Evolutionary conservation across 768 basidiomycete genomes (phyloP), one percentile per base, ranked within the genome.

Genomic region (Tulasnella sp.): DNA sequence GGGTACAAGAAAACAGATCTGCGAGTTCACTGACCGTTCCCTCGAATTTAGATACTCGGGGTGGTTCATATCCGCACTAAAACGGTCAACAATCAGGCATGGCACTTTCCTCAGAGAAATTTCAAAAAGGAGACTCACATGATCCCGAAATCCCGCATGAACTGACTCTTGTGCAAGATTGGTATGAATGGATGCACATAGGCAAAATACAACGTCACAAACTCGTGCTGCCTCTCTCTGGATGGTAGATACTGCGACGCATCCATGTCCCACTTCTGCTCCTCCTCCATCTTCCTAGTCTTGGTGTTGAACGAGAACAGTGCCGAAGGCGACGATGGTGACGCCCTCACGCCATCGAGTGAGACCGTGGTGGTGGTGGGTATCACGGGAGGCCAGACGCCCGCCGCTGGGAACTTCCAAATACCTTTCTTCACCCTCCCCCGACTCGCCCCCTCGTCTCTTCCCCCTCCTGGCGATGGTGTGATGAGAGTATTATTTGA

Each of bases 351-450:
- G 15, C 34, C 34, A 21, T 25, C 21, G 49, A 12, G 1, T 17
- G 46, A 45, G 12, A 24, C 24, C 24, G 38, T 12, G 22, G 29
- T 46, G 43, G 4, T 66, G 64, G 2, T n/a, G 29, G 2, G 52
- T 29, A 34, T n/a, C n/a, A 63, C 84, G 79, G 82, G 82, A 0
- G 91, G 91, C 91, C 91, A 93, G 24, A 92, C 85, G n/a, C 90
- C 78, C 2, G 89, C 66, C 15, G 65, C 65, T 17, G 65, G 66
- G n/a, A 59, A 74, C 79, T 59, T 58, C 85, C 86, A 87, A 56
- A 86, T 84, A 0, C 85, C 87, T 19, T 82, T 84, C 63, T 85
- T 55, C 3, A 55, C 43, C 30, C 53, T 10, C 4, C 34, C 43
- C 10, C 19, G 45, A 27, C 25, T 19, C 5, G 8, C 10, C 25